Conservation (phyloP, 257 asterid species). For the Petunia secreta region DNA sequence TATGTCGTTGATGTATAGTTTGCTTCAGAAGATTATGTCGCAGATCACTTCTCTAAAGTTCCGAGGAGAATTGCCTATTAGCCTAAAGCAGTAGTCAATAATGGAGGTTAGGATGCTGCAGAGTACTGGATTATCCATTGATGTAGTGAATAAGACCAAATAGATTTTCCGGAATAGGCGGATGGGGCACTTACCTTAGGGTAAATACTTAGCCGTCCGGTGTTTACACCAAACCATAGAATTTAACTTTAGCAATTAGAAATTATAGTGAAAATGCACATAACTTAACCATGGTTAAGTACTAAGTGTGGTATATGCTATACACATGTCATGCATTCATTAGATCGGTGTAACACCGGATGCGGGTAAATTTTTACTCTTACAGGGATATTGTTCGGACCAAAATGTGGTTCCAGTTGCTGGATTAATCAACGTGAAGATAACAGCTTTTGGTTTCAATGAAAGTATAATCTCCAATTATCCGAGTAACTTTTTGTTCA, state of each 20-base stretch:
- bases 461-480: conserved; percentile 52
- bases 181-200: conserved; percentile 37
- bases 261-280: no score
- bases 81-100: conserved; percentile 46
- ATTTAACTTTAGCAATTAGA: no score
- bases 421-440: conserved; percentile 60
- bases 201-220: no score
- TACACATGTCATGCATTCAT: no score
- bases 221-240: no score
- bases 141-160: not conserved
- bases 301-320: no score
- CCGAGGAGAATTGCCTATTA: conserved; percentile 36
- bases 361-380: no score
- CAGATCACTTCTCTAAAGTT: conserved; percentile 65
- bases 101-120: no score
- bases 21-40: conserved; percentile 65
- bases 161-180: not conserved
- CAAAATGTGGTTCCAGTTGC: conserved; percentile 55
- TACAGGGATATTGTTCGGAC: conserved; percentile 58
- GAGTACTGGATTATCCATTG: no score
- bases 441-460: conserved; percentile 66
- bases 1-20: conserved; percentile 31
- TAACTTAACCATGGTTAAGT: no score
- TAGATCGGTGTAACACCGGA: no score
- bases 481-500: conserved; percentile 57